Evolutionary conservation across 1,139 yeast species (phyloP), one percentile per base, ranked within the genome.

Genomic region (Blastobotrys ciferrii): DNA sequence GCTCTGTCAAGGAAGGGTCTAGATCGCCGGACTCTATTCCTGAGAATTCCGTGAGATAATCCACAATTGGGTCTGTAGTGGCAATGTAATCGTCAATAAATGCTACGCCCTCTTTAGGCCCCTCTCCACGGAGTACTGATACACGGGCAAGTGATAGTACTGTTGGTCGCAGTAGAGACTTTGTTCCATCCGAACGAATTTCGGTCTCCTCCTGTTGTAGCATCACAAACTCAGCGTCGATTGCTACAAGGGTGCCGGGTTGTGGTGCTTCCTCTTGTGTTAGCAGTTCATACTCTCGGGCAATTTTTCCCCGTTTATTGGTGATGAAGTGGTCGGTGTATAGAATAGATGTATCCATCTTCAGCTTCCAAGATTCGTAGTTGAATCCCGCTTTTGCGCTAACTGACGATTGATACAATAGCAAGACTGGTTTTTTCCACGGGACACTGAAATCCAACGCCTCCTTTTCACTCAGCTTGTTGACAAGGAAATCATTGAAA

Each of bases 161-260:
- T 47, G 83, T 82, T 0, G 98, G 98, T 52, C 82, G 78, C 9
- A 89, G 75, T 42, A 91, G 68, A 12, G 80, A 75, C 53, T 81
- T 82, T 4, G 75, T 62, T 0, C 98, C 98, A 54, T 80, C 81
- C 47, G 82, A 77, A 46, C 79, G 78, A 43, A 92, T 78, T 61
- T 91, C 98, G 39, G 81, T 77, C 56, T 84, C 82, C 58, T 91
- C 98, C 4, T 87, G 87, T 49, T 81, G 80, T 33, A 91, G 66
- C 42, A 84, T 79, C 4, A 94, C 98, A 72, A 94, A 94, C 66
- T 94, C 99, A 0, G 99, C 98, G 72, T 94, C 99, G 49, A 94
- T 84, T 0, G 98, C 98, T 14, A 91, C 82, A 37, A 89, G 66
- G 0, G 87, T 74, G 0, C 96, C 96, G 0, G 83, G 77, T 20